Evolutionary conservation across 768 basidiomycete genomes (phyloP), one percentile per base, ranked within the genome.

Genomic region (Candolleomyces aberdarensis): DNA sequence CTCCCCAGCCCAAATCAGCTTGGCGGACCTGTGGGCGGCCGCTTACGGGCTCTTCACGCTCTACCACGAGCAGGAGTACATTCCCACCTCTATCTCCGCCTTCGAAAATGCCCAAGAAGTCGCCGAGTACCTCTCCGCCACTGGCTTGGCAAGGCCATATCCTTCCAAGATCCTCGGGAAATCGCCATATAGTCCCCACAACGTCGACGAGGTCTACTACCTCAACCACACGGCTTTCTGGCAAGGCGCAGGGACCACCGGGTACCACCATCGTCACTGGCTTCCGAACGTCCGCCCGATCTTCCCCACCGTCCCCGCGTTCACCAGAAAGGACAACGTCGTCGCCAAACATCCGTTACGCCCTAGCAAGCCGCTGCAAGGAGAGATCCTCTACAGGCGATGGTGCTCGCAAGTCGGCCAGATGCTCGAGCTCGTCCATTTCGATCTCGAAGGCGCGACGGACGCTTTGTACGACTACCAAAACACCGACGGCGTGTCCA

Each of bases 271-370:
- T 32, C 67, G 63, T 41, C 66, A 65, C 61, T 79, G 67, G 71
- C 67, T 68, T 19, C 64, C 66, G 51, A 67, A 61, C n/a, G 63
- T 60, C 19, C 61, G 62, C 36, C 69, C 60, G n/a, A 62, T 68
- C 14, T 79, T 80, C 65, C 80, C 80, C 9, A 69, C 53, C 47
- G 61, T 76, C 3, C 70, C 72, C 17, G 71, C 74, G 1, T 81
- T 80, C 72, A 83, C 82, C 14, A 72, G 80, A 59, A 73, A 69
- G 7, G 74, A 80, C 26, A 72, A 75, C 57, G 80, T 83, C n/a
- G 76, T 81, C 63, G 64, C 82, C n/a, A 72, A 72, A 29, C 82
- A 83, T 64, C 82, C 82, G n/a, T 69, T 80, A n/a, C 75, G 82
- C 13, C 82, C 81, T 2, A 69, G 77, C 0, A 83, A 83, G 58